Conservation (phyloP, 441 rosid species). For the Mallotus japonicus region DNA sequence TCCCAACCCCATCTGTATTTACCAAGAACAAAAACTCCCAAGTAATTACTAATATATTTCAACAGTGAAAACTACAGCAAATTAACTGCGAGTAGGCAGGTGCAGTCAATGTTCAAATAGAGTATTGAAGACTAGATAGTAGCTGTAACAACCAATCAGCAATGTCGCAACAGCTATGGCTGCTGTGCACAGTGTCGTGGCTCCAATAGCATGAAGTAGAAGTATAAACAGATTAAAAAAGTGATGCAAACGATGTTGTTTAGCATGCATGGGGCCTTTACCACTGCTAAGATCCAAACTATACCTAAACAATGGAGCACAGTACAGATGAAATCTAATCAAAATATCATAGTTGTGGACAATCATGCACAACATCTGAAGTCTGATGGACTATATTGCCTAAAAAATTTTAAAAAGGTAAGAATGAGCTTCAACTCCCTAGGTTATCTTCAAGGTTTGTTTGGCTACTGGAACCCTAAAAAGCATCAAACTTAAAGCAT, state of each 20-base stretch:
- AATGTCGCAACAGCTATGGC: neutral
- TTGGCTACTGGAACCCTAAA: neutral
- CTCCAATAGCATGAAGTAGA: neutral
- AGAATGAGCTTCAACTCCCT: neutral
- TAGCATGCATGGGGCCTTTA: neutral
- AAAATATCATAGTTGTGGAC: too few relatives aligned
- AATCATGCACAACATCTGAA: neutral
- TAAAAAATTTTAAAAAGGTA: neutral
- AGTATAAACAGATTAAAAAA: neutral
- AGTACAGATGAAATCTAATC: too few relatives aligned
- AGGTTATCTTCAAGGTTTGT: neutral
- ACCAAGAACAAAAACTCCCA: neutral
- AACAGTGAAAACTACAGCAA: too few relatives aligned
- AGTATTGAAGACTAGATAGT: neutral
- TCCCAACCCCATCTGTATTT: neutral
- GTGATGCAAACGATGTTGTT: neutral
- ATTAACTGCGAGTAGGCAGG: too few relatives aligned
- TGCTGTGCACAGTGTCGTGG: neutral
- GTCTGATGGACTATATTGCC: neutral
- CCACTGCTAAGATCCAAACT: neutral
- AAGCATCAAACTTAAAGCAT: neutral
- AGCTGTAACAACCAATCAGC: neutral
- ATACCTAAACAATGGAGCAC: too few relatives aligned
- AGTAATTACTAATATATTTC: neutral
- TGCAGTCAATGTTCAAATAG: too few relatives aligned